Conservation (phyloP, 2,329 filamentous ascomycete species). For the Nothophoma quercina region DNA sequence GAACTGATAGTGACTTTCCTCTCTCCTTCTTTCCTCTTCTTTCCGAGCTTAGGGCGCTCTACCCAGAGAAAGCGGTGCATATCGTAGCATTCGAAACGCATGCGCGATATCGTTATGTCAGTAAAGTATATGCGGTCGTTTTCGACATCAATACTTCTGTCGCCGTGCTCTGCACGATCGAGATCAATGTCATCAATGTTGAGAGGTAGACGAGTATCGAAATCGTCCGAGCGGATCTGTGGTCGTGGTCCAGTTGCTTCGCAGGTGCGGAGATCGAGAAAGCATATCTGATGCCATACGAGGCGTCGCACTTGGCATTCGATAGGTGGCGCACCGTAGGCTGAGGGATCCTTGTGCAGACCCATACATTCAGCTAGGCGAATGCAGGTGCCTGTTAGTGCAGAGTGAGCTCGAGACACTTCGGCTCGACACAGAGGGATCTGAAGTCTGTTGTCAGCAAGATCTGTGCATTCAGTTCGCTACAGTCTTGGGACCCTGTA, state of each 20-base stretch:
- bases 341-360: slow-evolving; percentile 73
- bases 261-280: slow-evolving; percentile 76
- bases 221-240: slow-evolving; percentile 76
- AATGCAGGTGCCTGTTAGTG: slow-evolving; percentile 74
- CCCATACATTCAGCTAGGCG: slow-evolving; percentile 81
- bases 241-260: slow-evolving; percentile 77
- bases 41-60: slow-evolving; percentile 72
- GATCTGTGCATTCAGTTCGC: too few relatives aligned
- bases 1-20: slow-evolving; percentile 59
- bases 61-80: slow-evolving; percentile 75
- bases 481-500: too few relatives aligned
- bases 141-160: slow-evolving; percentile 47
- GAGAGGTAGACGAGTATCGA: slow-evolving; percentile 74
- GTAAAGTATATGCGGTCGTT: slow-evolving; percentile 67
- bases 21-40: slow-evolving; percentile 34
- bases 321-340: slow-evolving; percentile 70
- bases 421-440: slow-evolving; percentile 76
- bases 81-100: slow-evolving; percentile 76
- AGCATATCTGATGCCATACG: slow-evolving; percentile 80
- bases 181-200: slow-evolving; percentile 74
- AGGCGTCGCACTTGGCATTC: slow-evolving; percentile 76
- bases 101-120: slow-evolving; percentile 70
- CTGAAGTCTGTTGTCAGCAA: slow-evolving; percentile 48
- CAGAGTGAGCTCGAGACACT: slow-evolving; percentile 76
- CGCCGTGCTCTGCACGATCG: slow-evolving; percentile 37